Evolutionary conservation across 2,329 filamentous ascomycete genomes (phyloP).

Genomic region (Sporothrix globosa): DNA sequence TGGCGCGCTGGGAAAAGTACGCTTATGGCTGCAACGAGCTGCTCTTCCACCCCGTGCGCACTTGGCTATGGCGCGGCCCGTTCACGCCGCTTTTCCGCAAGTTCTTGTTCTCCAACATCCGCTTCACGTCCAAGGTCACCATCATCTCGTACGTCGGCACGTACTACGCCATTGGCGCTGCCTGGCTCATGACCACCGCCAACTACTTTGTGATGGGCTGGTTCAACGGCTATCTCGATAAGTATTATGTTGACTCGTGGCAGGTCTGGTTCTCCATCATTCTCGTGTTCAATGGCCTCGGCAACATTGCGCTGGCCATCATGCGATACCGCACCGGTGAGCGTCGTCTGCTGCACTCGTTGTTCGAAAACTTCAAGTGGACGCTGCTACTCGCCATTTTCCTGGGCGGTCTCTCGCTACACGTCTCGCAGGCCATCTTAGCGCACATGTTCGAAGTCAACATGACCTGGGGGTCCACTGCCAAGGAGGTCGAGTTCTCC

Average conservation of each 20-base stretch:
- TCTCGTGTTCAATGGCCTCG: conserved; percentile 75
- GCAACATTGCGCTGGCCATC: conserved; percentile 70
- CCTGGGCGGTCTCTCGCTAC: conserved; percentile 77
- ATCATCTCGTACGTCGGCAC: conserved; percentile 78
- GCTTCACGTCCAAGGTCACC: conserved; percentile 74
- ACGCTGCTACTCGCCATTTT: conserved; percentile 75
- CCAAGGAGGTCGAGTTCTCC: conserved; percentile 78
- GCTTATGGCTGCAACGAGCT: conserved; percentile 83
- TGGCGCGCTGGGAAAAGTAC: conserved; percentile 85
- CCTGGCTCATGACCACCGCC: conserved; percentile 71
- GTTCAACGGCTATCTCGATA: conserved; percentile 76
- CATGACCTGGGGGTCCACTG: conserved; percentile 84
- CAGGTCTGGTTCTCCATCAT: conserved; percentile 80
- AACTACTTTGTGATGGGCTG: conserved; percentile 79
- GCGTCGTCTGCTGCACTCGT: conserved; percentile 58
- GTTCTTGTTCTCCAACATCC: conserved; percentile 74
- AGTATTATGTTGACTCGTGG: conserved; percentile 80
- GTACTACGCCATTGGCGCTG: conserved; percentile 76
- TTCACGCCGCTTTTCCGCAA: conserved; percentile 77
- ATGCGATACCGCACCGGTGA: conserved; percentile 74
- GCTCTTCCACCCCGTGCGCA: conserved; percentile 75
- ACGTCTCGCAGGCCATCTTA: conserved; percentile 78
- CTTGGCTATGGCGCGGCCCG: conserved; percentile 73
- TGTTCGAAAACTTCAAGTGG: conserved; percentile 73
- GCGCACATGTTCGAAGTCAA: conserved; percentile 84